phyloP scores from a whole-genome alignment of 2,329 filamentous ascomycete species.

The Fusarium tuaranense region DNA sequence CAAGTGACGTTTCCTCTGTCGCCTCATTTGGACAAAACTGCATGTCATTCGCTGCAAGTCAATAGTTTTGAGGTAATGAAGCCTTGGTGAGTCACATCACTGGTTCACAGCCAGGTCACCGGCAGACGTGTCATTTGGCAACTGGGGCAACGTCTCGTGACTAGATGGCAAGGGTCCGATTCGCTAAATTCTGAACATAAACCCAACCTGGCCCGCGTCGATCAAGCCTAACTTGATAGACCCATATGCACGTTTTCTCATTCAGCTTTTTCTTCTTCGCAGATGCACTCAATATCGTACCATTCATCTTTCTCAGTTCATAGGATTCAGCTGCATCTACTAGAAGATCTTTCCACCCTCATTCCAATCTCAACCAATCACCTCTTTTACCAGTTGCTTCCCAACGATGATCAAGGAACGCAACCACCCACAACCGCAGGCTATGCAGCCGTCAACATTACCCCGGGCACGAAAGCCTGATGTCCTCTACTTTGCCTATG shows the following conservation, averaged over 20 bases:
- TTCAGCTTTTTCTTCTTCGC: background rate
- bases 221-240: background rate
- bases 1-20: background rate
- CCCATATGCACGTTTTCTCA: background rate
- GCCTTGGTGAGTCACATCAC: background rate
- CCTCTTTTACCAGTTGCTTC: background rate
- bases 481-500: constrained; percentile 17
- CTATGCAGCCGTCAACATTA: background rate
- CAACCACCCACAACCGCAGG: background rate
- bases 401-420: background rate
- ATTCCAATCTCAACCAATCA: background rate
- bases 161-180: background rate
- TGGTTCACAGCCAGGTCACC: background rate
- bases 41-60: background rate
- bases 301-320: background rate
- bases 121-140: background rate
- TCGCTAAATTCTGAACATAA: background rate
- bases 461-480: background rate
- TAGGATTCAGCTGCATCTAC: background rate
- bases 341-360: background rate
- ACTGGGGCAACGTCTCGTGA: background rate
- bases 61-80: background rate
- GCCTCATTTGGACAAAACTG: background rate
- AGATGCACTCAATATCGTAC: background rate
- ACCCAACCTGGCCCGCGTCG: background rate